Evolutionary conservation across 129 eudicot species (phyloP), one percentile per base, ranked within the genome.

Genomic region (Mikania micrantha): DNA sequence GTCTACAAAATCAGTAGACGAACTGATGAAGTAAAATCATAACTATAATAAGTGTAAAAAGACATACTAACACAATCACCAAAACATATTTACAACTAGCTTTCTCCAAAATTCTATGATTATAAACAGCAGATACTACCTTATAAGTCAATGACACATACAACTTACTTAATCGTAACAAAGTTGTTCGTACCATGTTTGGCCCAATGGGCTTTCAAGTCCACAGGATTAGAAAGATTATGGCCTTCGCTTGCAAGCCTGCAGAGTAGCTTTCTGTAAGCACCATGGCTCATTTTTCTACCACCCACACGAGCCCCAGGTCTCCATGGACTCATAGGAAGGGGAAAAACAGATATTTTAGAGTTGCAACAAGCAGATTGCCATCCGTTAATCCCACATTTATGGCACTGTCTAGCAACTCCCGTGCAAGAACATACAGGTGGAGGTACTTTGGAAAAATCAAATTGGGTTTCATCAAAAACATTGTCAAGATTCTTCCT

Each of bases 121-220:
- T 70, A 52, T 39, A 54, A 40, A 45, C 21, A 27, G 56, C 56
- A 42, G 32, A 32, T 42, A 60, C 36, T 32, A 60, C 21, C 19
- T 44, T 60, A 41, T 7, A 39, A 52, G 64, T 17, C 54, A 69
- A 34, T 38, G 28, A 59, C 70, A 34, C 52, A 52, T 29, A 59
- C 64, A 25, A 54, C 38, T 16, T 74, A 85, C 77, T 82, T 82
- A 24, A 82, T 67, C 5, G 74, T 79, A 17, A 76, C 77, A 56
- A 76, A 85, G 81, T 79, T 79, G 83, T 85, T 85, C 38, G 83
- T 82, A 44, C 91, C 87, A 63, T 45, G 87, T 77, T 79, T 85
- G 47, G 79, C 83, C 87, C 91, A 85, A 39, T 85, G 87, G 40
- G 76, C 54, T 72, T 85, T 85, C 52, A 85, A 69, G 76, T 85